These are phyloP conservation scores for Stachybotrys echinatus DNA, from an alignment of 2,329 filamentous ascomycete species.

Conservation along the genomic window DNA sequence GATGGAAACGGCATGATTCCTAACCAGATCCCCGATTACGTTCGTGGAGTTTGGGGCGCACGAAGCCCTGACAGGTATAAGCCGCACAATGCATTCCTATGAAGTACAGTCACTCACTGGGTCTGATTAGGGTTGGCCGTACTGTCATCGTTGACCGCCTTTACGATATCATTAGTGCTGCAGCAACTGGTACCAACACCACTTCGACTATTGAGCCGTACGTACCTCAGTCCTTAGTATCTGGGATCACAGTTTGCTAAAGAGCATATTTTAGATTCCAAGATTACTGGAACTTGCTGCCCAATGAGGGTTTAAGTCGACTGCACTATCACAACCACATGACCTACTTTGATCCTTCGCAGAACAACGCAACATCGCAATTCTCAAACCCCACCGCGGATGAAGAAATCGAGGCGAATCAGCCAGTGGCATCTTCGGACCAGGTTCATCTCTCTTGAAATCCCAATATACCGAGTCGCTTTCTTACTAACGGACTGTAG, in stretches of 20 bases:
- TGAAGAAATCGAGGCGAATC: not conserved
- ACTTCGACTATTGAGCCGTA: not conserved
- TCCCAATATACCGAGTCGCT: too few species aligned
- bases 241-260: too few species aligned
- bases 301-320: not conserved
- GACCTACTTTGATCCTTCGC: not conserved
- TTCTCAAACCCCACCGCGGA: not conserved
- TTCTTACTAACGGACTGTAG: not conserved
- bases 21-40: slow-evolving; percentile 10
- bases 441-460: not conserved
- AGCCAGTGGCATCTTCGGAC: not conserved
- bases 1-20: slow-evolving; percentile 6
- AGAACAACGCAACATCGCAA: not conserved
- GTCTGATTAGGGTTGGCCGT: not conserved
- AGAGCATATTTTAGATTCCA: not conserved
- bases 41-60: slow-evolving; percentile 8
- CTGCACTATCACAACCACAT: not conserved
- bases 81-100: too few species aligned
- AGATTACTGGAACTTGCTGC: not conserved
- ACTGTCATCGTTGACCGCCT: not conserved
- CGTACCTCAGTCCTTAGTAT: not conserved
- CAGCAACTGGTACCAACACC: not conserved
- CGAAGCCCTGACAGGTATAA: not conserved
- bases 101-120: too few species aligned
- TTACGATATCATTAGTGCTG: not conserved